These are phyloP conservation scores for Leucaena leucocephala DNA, from an alignment of 306 rosid genomes.

Conservation along the genomic window DNA sequence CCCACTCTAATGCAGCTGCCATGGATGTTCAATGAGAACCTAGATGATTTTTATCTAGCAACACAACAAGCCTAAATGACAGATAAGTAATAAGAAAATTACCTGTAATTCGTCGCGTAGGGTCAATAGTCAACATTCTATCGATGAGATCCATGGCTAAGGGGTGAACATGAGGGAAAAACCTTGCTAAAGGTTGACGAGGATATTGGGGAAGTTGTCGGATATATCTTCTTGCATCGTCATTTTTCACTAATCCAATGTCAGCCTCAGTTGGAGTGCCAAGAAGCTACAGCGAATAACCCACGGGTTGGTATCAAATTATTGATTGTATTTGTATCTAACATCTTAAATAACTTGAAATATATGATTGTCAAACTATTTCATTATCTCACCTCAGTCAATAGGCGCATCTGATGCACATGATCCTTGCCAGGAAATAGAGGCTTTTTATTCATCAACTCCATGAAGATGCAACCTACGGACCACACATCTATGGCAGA, in stretches of 20 bases:
- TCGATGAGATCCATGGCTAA: conserved; percentile 87
- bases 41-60: conserved; percentile 13
- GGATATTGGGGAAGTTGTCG: conserved; percentile 79
- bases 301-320: background rate
- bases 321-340: conserved; percentile 14
- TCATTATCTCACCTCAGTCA: conserved; percentile 76
- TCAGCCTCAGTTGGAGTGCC: conserved; percentile 98
- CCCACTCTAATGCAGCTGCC: conserved; percentile 15
- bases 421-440: conserved; percentile 88
- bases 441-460: conserved; percentile 96
- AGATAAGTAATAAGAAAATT: conserved; percentile 36
- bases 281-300: conserved; percentile 66
- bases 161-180: conserved; percentile 87
- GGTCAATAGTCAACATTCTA: conserved; percentile 91
- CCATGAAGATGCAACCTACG: conserved; percentile 95
- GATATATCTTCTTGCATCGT: conserved; percentile 84
- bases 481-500: conserved; percentile 97
- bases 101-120: conserved; percentile 91
- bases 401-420: conserved; percentile 92
- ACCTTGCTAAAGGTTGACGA: conserved; percentile 70
- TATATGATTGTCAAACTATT: conserved; percentile 21
- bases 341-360: conserved; percentile 22
- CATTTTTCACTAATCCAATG: conserved; percentile 74
- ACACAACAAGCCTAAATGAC: background rate
- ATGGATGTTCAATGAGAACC: conserved; percentile 24